Percentiles rank a stretch among this genome's conserved stretches.
phyloP scores from a whole-genome alignment of 768 basidiomycete species.

The Holtermannia corniformis region DNA sequence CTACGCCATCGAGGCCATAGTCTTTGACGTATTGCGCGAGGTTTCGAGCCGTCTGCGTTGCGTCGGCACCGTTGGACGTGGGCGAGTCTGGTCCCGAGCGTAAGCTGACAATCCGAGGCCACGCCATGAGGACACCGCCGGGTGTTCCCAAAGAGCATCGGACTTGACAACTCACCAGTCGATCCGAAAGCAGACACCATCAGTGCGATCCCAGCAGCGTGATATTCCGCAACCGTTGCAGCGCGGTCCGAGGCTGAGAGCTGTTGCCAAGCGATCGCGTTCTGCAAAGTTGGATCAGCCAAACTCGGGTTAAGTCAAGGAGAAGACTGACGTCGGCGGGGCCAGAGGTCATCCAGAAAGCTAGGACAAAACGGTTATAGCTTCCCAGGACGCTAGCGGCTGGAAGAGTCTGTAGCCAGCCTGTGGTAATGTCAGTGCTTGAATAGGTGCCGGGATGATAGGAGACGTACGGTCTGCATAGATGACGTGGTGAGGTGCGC shows the following conservation, averaged over 20 bases:
- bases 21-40: conserved; percentile 59
- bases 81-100: conserved; percentile 44
- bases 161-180: conserved; percentile 25
- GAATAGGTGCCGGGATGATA: not conserved
- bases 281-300: not conserved
- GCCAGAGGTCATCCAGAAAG: conserved; percentile 39
- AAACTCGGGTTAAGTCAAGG: not conserved
- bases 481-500: conserved; percentile 30
- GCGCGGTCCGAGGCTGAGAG: conserved; percentile 47
- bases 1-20: conserved; percentile 58
- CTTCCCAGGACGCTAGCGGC: conserved; percentile 15
- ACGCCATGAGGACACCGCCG: not conserved
- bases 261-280: conserved; percentile 8
- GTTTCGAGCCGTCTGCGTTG: conserved; percentile 53
- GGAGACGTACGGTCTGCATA: conserved; percentile 26
- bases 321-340: conserved; percentile 24
- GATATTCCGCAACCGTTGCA: conserved; percentile 50
- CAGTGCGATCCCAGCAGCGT: conserved; percentile 53
- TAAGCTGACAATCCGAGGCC: not conserved
- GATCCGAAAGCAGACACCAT: conserved; percentile 60
- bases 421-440: conserved; percentile 1
- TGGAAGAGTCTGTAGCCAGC: conserved; percentile 35
- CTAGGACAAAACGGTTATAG: conserved; percentile 39
- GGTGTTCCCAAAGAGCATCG: not conserved
- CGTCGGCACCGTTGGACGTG: conserved; percentile 54